Base-by-base conservation (phyloP, 2,329 filamentous ascomycete genomes). In the Botrytis sinoallii region DNA sequence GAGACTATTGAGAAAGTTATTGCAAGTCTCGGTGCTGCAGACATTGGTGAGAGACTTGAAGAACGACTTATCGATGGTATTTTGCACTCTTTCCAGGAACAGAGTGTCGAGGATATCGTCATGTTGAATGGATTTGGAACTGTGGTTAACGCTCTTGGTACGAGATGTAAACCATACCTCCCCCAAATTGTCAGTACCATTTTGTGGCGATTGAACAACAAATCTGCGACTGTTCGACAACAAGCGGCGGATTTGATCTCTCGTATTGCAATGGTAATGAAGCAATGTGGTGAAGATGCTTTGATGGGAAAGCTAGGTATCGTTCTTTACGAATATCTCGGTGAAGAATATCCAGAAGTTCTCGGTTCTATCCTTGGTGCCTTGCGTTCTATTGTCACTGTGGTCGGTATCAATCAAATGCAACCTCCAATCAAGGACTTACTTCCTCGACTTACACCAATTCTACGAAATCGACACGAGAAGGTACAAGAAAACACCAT, bases 401-500 rank as follows among this genome's bases (percentile, higher is more conserved):
- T 99, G 25, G 95, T 99, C 48, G 96, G 96, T 84, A 98, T 99
- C 84, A 92, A 93, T 79, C 94, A 97, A 83, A 98, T 98, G 95
- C 95, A 98, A 80, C 96, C 96, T 22, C 95, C 96, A 3, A 98
- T 99, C 85, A 95, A 95, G 82, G 97, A 99, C 81, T 87, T 99
- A 44, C 88, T 99, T 16, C 96, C 96, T 25, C 93, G 96, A 59
- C 89, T 99, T 48, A 99, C 96, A 1, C 96, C 96, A n/a, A 99
- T 99, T 82, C 88, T 99, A 71, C 93, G 96, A 81, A 99, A 99
- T 84, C 92, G 96, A 76, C 96, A 99, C 85, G 96, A 99, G 82
- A 99, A 99, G 84, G 97, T 99, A 61, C 96, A 99, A 82, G 96
- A 99, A 81, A 99, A 99, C 83, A 98, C 96, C 0, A 98, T 99